Evolutionary conservation across 495 filamentous ascomycete species (phyloP).

Genomic region (Eremomyces bilateralis): DNA sequence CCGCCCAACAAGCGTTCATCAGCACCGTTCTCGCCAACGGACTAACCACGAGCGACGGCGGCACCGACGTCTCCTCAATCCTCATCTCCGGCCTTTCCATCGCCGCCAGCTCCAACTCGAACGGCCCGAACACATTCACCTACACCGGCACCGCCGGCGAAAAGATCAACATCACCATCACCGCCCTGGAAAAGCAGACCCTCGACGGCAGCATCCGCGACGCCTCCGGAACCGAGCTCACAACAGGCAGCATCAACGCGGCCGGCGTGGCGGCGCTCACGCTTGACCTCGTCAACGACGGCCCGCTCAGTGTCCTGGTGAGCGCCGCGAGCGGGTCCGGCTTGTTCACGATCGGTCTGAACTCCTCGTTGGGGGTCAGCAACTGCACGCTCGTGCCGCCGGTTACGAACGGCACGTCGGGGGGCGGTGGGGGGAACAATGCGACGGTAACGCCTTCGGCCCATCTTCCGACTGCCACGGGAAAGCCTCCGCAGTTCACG

Average conservation of each 20-base stretch:
- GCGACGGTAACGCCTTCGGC: too few relatives aligned
- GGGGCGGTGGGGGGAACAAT: too few relatives aligned
- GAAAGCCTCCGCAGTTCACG: too few relatives aligned
- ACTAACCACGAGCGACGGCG: conserved; percentile 14
- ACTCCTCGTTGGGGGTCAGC: conserved; percentile 12
- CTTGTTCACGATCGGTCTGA: conserved; percentile 11
- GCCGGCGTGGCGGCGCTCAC: conserved; percentile 7
- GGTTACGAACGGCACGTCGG: too few relatives aligned
- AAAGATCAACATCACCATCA: conserved; percentile 13
- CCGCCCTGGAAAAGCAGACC: conserved; percentile 9
- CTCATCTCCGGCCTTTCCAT: conserved; percentile 16
- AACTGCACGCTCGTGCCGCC: conserved; percentile 19
- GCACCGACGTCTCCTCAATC: conserved; percentile 9
- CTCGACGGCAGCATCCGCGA: conserved; percentile 3
- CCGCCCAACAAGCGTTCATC: conserved; percentile 13
- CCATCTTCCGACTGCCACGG: too few relatives aligned
- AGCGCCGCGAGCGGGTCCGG: conserved; percentile 7
- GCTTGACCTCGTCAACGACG: conserved; percentile 8
- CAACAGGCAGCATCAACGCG: background rate
- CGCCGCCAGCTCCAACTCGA: conserved; percentile 4
- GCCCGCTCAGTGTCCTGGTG: conserved; percentile 11
- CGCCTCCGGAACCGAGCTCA: background rate
- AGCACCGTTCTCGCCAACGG: conserved; percentile 14
- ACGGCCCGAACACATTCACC: conserved; percentile 7
- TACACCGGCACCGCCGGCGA: conserved; percentile 14